Evolutionary conservation across 768 basidiomycete species (phyloP).

Genomic region (Calocybe cyanea): DNA sequence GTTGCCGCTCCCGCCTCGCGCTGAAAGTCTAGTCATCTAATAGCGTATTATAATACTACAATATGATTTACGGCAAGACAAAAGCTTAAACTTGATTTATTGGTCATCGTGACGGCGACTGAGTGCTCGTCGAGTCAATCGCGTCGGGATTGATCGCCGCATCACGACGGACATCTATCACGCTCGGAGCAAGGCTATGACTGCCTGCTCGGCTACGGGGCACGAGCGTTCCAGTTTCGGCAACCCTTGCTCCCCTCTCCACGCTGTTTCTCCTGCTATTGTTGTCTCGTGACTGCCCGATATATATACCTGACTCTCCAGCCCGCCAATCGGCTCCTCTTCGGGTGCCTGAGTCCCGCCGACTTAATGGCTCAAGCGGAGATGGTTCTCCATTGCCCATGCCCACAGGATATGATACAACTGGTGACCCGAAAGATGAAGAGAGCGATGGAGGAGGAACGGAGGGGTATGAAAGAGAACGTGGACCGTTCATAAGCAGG

Average conservation of each 20-base stretch:
- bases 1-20: too few species aligned
- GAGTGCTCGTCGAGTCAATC: slow-evolving; percentile 4
- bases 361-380: slow-evolving; percentile 51
- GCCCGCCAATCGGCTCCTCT: slow-evolving; percentile 32
- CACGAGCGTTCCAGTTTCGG: slow-evolving; percentile 61
- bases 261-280: slow-evolving; percentile 53
- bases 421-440: slow-evolving; percentile 73
- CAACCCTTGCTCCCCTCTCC: slow-evolving; percentile 63
- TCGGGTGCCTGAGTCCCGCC: slow-evolving; percentile 44
- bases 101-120: slow-evolving; percentile 3
- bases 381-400: slow-evolving; percentile 47
- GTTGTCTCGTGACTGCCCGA: slow-evolving; percentile 28
- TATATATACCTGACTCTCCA: slow-evolving; percentile 30
- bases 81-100: neutral
- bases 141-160: slow-evolving; percentile 16
- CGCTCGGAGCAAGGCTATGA: slow-evolving; percentile 31
- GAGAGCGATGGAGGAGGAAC: slow-evolving; percentile 82
- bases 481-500: slow-evolving; percentile 27
- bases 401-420: slow-evolving; percentile 35
- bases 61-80: too few species aligned
- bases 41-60: too few species aligned
- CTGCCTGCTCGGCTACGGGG: slow-evolving; percentile 48
- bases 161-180: slow-evolving; percentile 24
- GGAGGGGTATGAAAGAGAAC: slow-evolving; percentile 69
- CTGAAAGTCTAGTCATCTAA: too few species aligned